Conservation (phyloP, 345 rosid species). For the Brassica juncea region DNA sequence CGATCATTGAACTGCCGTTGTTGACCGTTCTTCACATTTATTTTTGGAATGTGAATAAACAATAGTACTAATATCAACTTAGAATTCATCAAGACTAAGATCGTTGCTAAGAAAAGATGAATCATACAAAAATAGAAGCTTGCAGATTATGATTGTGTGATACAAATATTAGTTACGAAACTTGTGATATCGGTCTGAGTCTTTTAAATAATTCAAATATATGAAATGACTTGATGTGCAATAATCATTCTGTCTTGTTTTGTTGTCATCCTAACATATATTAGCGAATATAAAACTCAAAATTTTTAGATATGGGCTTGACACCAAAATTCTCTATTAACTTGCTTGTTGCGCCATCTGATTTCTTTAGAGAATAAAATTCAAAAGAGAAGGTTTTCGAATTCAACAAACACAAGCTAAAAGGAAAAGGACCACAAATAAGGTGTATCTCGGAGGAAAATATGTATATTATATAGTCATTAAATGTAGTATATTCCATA, state of each 20-base stretch:
- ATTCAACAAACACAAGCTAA: slow-evolving; percentile 9
- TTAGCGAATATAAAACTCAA: background rate
- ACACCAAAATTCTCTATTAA: slow-evolving; percentile 17
- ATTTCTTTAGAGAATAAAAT: slow-evolving; percentile 7
- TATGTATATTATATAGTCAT: slow-evolving; percentile 1
- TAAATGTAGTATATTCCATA: slow-evolving; percentile 14
- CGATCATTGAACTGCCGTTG: background rate
- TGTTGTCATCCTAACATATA: background rate
- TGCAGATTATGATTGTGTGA: background rate
- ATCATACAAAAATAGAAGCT: background rate
- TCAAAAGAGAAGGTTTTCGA: slow-evolving; percentile 8
- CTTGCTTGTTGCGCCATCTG: slow-evolving; percentile 19
- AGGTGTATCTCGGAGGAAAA: slow-evolving; percentile 1
- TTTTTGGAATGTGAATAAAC: background rate
- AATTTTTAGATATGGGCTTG: background rate
- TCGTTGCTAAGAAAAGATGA: background rate
- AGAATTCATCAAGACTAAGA: background rate
- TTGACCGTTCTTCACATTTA: background rate
- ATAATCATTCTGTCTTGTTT: background rate
- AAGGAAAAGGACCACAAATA: slow-evolving; percentile 6
- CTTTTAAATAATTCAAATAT: background rate
- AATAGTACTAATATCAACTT: background rate
- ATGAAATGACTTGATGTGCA: background rate
- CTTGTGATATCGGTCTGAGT: background rate
- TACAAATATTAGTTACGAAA: background rate